A percentile compares a stretch with the other conserved stretches of the same genome.
These are phyloP conservation scores for Colletotrichum graminicola DNA, from an alignment of 2,329 filamentous ascomycete species.

Conservation along the genomic window DNA sequence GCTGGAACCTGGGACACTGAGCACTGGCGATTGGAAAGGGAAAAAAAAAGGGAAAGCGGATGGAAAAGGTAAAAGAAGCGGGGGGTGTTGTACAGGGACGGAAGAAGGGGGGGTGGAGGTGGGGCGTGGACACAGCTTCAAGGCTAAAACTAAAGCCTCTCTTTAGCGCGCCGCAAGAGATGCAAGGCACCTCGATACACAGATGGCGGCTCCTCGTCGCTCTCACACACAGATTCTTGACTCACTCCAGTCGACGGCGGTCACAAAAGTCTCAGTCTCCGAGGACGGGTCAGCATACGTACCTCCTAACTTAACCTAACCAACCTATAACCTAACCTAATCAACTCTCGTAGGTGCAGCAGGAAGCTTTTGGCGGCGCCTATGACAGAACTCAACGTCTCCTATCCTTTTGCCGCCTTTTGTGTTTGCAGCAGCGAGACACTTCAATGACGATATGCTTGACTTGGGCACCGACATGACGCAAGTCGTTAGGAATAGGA, in stretches of 20 bases:
- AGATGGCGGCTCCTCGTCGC: constrained; percentile 13
- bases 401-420: neutral
- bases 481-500: constrained; percentile 29
- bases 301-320: neutral
- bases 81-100: neutral
- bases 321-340: neutral
- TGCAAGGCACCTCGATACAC: constrained; percentile 37
- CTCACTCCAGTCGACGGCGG: neutral
- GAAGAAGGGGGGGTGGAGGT: constrained; percentile 1
- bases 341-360: constrained; percentile 8
- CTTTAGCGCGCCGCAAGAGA: constrained; percentile 34
- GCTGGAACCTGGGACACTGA: constrained; percentile 34
- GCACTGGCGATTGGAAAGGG: constrained; percentile 16
- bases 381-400: constrained; percentile 19
- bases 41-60: constrained; percentile 1
- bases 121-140: constrained; percentile 20
- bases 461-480: constrained; percentile 27
- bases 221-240: constrained; percentile 1
- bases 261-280: neutral
- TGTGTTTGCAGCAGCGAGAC: constrained; percentile 6
- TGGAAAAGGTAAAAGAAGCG: constrained; percentile 12
- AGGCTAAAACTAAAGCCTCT: constrained; percentile 41
- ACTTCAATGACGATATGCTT: constrained; percentile 23
- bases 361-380: constrained; percentile 10
- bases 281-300: neutral